Conservation (phyloP, 163 green algal genomes). For the Scenedesmus sp. region DNA sequence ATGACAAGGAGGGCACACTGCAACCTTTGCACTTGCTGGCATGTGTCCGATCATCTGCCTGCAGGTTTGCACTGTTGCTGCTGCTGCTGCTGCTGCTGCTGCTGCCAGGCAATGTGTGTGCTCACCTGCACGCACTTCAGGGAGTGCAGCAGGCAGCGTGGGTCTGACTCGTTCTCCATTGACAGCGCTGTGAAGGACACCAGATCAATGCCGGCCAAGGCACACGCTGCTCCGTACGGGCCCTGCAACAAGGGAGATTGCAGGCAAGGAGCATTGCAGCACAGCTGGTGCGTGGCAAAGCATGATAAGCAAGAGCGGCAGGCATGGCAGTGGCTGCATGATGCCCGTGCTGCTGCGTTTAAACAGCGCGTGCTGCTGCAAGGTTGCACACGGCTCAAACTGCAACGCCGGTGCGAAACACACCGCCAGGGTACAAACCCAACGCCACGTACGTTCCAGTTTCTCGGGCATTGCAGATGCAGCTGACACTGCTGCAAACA, state of each 20-base stretch:
- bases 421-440: too few species aligned
- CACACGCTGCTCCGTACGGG: constrained; percentile 46
- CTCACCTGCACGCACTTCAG: constrained; percentile 75
- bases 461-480: neutral
- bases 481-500: neutral
- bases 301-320: neutral
- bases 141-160: constrained; percentile 85
- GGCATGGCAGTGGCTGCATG: neutral
- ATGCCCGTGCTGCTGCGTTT: neutral
- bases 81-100: neutral
- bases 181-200: constrained; percentile 70
- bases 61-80: neutral
- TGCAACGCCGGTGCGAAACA: too few species aligned
- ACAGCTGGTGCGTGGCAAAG: neutral
- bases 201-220: constrained; percentile 63
- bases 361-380: neutral
- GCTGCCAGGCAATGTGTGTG: neutral
- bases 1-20: neutral
- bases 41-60: too few species aligned
- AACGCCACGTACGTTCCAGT: too few species aligned
- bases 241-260: constrained; percentile 45
- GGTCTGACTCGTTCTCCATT: constrained; percentile 94
- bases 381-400: too few species aligned
- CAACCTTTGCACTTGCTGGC: neutral
- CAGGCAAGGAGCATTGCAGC: neutral